These are phyloP conservation scores for Microcera coccophila DNA, from an alignment of 2,329 filamentous ascomycete species.

Conservation along the genomic window DNA sequence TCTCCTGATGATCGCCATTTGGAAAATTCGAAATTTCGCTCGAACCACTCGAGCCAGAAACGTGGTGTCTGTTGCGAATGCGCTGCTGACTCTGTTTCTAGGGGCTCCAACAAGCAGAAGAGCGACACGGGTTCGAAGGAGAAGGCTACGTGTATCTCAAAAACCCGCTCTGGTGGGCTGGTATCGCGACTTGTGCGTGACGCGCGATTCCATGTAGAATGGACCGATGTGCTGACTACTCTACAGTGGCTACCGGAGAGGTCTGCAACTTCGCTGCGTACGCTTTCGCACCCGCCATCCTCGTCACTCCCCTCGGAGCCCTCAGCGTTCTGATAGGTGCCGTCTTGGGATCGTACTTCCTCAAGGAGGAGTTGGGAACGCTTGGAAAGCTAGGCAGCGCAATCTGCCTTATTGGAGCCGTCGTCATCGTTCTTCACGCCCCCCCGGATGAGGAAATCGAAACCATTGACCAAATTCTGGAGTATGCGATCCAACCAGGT, in stretches of 20 bases:
- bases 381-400: constrained; percentile 93
- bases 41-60: too few relatives aligned
- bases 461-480: constrained; percentile 86
- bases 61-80: neutral
- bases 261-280: constrained; percentile 97
- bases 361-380: constrained; percentile 84
- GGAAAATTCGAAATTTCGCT: neutral
- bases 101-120: constrained; percentile 86
- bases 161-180: constrained; percentile 96
- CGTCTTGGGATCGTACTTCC: constrained; percentile 89
- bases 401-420: constrained; percentile 90
- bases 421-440: constrained; percentile 96
- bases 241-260: constrained; percentile 81
- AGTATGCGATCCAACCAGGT: constrained; percentile 91
- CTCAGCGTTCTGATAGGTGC: constrained; percentile 93
- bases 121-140: constrained; percentile 92
- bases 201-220: neutral
- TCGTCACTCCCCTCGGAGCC: constrained; percentile 91
- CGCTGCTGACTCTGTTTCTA: constrained; percentile 34
- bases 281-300: constrained; percentile 96
- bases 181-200: constrained; percentile 76
- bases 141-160: constrained; percentile 92
- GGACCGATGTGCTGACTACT: constrained; percentile 19
- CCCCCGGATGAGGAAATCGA: constrained; percentile 88
- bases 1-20: neutral